phyloP scores from a whole-genome alignment of 2,329 filamentous ascomycete genomes.

The Penicillium sp. region DNA sequence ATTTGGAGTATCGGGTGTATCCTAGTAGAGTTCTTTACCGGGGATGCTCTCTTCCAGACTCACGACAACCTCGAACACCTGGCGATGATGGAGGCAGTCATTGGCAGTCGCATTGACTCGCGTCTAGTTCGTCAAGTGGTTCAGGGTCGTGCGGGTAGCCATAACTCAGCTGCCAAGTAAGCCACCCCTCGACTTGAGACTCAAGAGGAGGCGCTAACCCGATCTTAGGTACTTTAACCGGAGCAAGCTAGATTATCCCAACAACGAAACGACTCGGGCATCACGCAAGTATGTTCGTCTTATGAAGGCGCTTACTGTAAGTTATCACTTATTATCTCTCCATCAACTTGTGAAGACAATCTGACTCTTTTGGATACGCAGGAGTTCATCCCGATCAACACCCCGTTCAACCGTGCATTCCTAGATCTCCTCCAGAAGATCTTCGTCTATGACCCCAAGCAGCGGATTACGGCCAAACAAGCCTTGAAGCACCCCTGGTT shows the following conservation, averaged over 20 bases:
- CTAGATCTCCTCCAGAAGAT: slow-evolving; percentile 64
- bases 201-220: slow-evolving; percentile 31
- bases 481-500: slow-evolving; percentile 69
- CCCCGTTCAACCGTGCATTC: slow-evolving; percentile 63
- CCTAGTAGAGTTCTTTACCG: slow-evolving; percentile 68
- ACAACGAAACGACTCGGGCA: slow-evolving; percentile 62
- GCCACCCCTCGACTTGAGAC: slow-evolving; percentile 32
- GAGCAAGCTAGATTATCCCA: slow-evolving; percentile 64
- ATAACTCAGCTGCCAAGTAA: slow-evolving; percentile 60
- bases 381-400: slow-evolving; percentile 64
- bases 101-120: slow-evolving; percentile 57
- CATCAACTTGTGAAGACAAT: background rate
- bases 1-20: slow-evolving; percentile 72
- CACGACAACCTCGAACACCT: slow-evolving; percentile 69
- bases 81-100: slow-evolving; percentile 69
- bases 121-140: slow-evolving; percentile 57
- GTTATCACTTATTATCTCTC: slow-evolving; percentile 20
- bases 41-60: slow-evolving; percentile 68
- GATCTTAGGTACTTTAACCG: slow-evolving; percentile 54
- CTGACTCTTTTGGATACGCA: slow-evolving; percentile 37
- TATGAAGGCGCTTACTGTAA: slow-evolving; percentile 65
- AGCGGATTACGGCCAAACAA: slow-evolving; percentile 64
- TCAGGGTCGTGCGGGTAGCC: slow-evolving; percentile 48
- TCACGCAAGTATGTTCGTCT: slow-evolving; percentile 67
- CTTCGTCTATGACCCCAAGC: slow-evolving; percentile 67